These are phyloP conservation scores for Gossypium anomalum DNA, from an alignment of 345 rosid species.

Conservation along the genomic window DNA sequence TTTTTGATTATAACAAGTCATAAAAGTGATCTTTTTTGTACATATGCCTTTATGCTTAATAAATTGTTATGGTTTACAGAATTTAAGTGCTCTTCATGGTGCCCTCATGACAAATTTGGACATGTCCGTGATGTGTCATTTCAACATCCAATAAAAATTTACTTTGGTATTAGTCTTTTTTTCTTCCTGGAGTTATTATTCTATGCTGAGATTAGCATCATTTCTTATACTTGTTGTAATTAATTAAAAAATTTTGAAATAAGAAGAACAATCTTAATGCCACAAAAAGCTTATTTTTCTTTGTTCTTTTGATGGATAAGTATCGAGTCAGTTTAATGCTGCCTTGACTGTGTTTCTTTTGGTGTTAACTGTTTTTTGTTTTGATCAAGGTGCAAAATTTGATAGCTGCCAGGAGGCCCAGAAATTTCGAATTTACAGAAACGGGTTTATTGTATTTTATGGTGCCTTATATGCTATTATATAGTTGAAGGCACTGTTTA, in stretches of 20 bases:
- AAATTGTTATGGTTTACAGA: slow-evolving; percentile 41
- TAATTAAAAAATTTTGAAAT: background rate
- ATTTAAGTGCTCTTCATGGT: slow-evolving; percentile 78
- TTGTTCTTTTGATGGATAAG: slow-evolving; percentile 7
- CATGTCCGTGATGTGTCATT: slow-evolving; percentile 74
- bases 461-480: background rate
- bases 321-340: background rate
- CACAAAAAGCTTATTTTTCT: background rate
- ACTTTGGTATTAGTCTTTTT: slow-evolving; percentile 55
- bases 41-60: slow-evolving; percentile 8
- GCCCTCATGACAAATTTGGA: slow-evolving; percentile 62
- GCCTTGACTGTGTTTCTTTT: background rate
- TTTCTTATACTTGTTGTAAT: background rate
- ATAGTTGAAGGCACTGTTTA: background rate
- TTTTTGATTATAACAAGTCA: background rate
- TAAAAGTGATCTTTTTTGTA: slow-evolving; percentile 13
- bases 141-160: slow-evolving; percentile 93
- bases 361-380: slow-evolving; percentile 1
- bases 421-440: slow-evolving; percentile 73
- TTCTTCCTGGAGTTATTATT: background rate
- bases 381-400: slow-evolving; percentile 69
- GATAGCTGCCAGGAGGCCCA: slow-evolving; percentile 87
- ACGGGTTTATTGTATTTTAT: slow-evolving; percentile 45
- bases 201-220: background rate
- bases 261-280: background rate